Evolutionary conservation across 1,139 yeast species (phyloP).

Genomic region (Candida gigantensis): DNA sequence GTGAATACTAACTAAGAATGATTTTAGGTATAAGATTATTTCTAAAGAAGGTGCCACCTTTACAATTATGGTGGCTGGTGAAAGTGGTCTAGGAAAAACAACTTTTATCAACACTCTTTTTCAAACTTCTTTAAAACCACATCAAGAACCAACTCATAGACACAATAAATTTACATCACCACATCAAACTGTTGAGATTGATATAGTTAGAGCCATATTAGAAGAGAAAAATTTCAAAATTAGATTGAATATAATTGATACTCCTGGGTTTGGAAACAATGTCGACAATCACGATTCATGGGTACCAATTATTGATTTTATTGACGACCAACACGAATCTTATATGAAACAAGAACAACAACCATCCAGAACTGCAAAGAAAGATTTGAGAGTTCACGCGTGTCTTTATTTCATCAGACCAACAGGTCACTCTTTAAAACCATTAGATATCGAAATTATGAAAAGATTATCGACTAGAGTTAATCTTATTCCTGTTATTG

Average conservation of each 20-base stretch:
- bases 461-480: conserved; percentile 84
- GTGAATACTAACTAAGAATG: conserved; percentile 7
- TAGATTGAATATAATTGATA: conserved; percentile 86
- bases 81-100: conserved; percentile 91
- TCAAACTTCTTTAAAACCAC: conserved; percentile 67
- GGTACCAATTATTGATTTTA: conserved; percentile 90
- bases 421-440: conserved; percentile 92
- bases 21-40: conserved; percentile 80
- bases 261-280: conserved; percentile 98
- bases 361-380: conserved; percentile 68
- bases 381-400: conserved; percentile 92
- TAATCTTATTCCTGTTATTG: conserved; percentile 91
- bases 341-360: conserved; percentile 97
- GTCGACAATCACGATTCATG: conserved; percentile 91
- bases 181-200: conserved; percentile 89
- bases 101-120: conserved; percentile 92
- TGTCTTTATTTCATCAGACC: conserved; percentile 95
- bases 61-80: conserved; percentile 95
- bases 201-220: conserved; percentile 83
- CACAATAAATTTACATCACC: conserved; percentile 63
- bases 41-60: conserved; percentile 87
- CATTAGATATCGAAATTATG: conserved; percentile 93
- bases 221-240: conserved; percentile 90
- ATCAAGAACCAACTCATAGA: conserved; percentile 64
- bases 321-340: conserved; percentile 95